A percentile compares a stretch with the other conserved stretches of the same genome.
phyloP scores from a whole-genome alignment of 139 green algal genomes.

The Picochlorum sp. region DNA sequence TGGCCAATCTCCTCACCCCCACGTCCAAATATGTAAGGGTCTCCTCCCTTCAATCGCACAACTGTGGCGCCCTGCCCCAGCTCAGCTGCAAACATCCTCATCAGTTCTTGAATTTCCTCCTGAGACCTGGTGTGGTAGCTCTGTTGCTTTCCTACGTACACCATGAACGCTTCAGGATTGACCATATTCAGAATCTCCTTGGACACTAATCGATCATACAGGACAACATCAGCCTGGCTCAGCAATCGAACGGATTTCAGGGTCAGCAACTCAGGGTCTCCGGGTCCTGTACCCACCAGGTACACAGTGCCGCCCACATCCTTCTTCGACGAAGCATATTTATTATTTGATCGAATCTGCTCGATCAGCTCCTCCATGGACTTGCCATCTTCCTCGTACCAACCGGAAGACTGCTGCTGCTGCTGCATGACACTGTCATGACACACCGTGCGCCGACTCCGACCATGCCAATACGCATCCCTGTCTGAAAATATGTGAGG shows the following conservation, averaged over 20 bases:
- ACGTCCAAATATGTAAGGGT: slow-evolving; percentile 92
- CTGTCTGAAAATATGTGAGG: too few species aligned
- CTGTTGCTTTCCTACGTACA: slow-evolving; percentile 95
- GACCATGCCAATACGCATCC: too few species aligned
- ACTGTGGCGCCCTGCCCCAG: slow-evolving; percentile 42
- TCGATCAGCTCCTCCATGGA: slow-evolving; percentile 21
- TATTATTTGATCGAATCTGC: slow-evolving; percentile 6
- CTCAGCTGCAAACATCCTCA: slow-evolving; percentile 78
- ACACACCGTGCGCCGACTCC: too few species aligned
- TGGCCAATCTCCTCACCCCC: slow-evolving; percentile 90
- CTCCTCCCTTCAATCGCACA: slow-evolving; percentile 82
- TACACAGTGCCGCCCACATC: slow-evolving; percentile 60
- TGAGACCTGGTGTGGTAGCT: slow-evolving; percentile 90
- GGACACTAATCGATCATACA: slow-evolving; percentile 93
- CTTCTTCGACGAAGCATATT: slow-evolving; percentile 2
- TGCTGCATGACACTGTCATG: neutral
- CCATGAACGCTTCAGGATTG: slow-evolving; percentile 60
- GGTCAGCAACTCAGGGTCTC: slow-evolving; percentile 91
- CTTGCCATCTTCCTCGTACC: slow-evolving; percentile 15
- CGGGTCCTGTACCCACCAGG: slow-evolving; percentile 92
- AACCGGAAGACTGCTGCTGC: neutral
- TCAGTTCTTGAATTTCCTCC: slow-evolving; percentile 88
- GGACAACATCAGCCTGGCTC: slow-evolving; percentile 85
- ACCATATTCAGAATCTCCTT: slow-evolving; percentile 83
- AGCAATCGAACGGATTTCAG: slow-evolving; percentile 82